phyloP scores from a whole-genome alignment of 2,329 filamentous ascomycete genomes.

The Colletotrichum eremochloae region DNA sequence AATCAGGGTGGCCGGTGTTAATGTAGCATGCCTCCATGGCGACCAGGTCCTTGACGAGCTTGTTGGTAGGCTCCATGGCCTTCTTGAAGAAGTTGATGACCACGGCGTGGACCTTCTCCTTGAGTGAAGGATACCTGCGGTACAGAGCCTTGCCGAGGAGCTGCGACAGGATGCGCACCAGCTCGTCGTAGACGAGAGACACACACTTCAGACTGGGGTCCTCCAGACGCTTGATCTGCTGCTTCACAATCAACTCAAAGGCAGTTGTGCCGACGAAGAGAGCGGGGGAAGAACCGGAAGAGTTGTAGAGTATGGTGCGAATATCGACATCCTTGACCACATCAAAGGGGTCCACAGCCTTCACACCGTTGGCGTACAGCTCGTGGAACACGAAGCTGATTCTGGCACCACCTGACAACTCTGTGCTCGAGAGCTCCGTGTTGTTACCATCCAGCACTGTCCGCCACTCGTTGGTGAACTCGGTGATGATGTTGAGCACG shows the following conservation, averaged over 20 bases:
- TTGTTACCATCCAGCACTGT: conserved; percentile 97
- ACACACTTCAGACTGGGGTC: conserved; percentile 98
- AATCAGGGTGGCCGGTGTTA: conserved; percentile 98
- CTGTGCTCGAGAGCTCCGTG: conserved; percentile 92
- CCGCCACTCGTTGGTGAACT: conserved; percentile 98
- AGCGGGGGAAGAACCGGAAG: conserved; percentile 96
- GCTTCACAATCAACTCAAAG: conserved; percentile 99
- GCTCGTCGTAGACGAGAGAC: conserved; percentile 95
- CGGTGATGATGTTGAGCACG: conserved; percentile 97
- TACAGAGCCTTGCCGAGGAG: conserved; percentile 90
- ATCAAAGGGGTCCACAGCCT: conserved; percentile 97
- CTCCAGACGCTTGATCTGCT: conserved; percentile 96
- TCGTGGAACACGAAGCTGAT: conserved; percentile 99
- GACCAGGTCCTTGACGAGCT: conserved; percentile 93
- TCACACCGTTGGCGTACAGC: conserved; percentile 96
- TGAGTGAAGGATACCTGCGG: conserved; percentile 91
- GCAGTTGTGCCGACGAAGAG: conserved; percentile 97
- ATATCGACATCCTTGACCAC: conserved; percentile 98
- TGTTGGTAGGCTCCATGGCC: conserved; percentile 97
- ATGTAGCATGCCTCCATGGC: conserved; percentile 97
- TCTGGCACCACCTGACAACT: conserved; percentile 95
- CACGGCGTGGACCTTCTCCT: conserved; percentile 95
- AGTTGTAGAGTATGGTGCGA: conserved; percentile 97
- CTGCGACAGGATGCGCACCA: conserved; percentile 94
- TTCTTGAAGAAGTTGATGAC: conserved; percentile 98